Evolutionary conservation across 768 basidiomycete species (phyloP), one percentile per base, ranked within the genome.

Genomic region (Tricholoma sp.): DNA sequence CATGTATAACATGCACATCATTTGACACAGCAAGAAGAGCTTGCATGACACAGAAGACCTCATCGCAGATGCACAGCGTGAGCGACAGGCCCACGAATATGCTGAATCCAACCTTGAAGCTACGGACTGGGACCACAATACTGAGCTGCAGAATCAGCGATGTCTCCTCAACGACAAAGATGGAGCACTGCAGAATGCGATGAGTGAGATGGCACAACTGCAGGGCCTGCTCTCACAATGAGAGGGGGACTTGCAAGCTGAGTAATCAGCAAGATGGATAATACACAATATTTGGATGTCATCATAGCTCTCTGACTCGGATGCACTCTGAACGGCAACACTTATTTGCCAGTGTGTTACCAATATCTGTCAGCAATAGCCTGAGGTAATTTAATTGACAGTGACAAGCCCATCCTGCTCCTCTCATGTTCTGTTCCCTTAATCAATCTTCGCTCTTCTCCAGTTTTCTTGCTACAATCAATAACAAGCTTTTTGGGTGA

Each of bases 21-120:
- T 17, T 71, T 13, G 20, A n/a, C 79, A 3, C 82, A 86, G 34
- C 84, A 91, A 62, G 91, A 94, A 68, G 86, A 92, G 63, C 80
- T 95, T 36, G 86, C 86, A 0, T 72, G 70, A 33, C 86, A 92
- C 64, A 50, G 87, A 91, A 60, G 85, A 88, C 54, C 80, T 91
- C 37, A 83, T 86, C 28, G 69, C 67, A 8, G 83, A 89, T 66
- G 69, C 86, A 39, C 76, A 85, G 49, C 73, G 74, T 15, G 81
- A 87, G 65, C 80, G 80, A 6, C 68, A 80, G 31, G 72, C 75
- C 15, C 78, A 81, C 29, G 82, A 86, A 60, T 76, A 76, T 29
- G 65, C 75, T 12, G 79, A 83, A 60, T 68, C 73, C 42, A 82
- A 86, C 17, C 70, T 88, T 2, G 77, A 83, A 56, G 74, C 72